These are phyloP conservation scores for Gossypium davidsonii DNA, from an alignment of 441 rosid genomes.

Conservation along the genomic window DNA sequence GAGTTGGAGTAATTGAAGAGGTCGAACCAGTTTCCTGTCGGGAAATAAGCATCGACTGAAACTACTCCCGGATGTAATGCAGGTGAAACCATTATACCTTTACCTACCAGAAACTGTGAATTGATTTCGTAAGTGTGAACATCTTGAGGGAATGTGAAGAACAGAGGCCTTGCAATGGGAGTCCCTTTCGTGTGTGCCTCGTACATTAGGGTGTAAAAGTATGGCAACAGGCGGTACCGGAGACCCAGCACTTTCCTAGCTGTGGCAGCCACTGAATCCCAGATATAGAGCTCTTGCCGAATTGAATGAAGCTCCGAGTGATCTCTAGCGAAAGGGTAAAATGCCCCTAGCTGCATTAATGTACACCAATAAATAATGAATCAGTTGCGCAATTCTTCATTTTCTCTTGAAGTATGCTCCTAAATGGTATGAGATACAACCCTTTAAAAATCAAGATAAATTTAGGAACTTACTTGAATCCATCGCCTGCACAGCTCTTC, in stretches of 20 bases:
- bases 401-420: no score
- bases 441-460: no score
- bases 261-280: constrained; percentile 67
- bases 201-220: constrained; percentile 58
- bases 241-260: constrained; percentile 64
- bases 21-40: constrained; percentile 34
- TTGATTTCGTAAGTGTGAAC: constrained; percentile 36
- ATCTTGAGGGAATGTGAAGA: constrained; percentile 64
- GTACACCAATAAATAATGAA: no score
- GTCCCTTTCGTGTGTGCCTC: constrained; percentile 48
- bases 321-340: constrained; percentile 75
- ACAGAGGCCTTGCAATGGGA: constrained; percentile 67
- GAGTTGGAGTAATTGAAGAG: constrained; percentile 46
- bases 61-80: constrained; percentile 29
- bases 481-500: constrained; percentile 71
- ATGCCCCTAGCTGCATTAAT: constrained; percentile 58
- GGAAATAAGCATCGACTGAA: constrained; percentile 49
- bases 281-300: constrained; percentile 57
- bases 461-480: constrained; percentile 52
- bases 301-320: constrained; percentile 26
- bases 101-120: constrained; percentile 50
- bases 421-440: no score
- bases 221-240: constrained; percentile 56
- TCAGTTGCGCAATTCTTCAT: no score
- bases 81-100: constrained; percentile 52